These are phyloP conservation scores for Barnettozyma sucrosica DNA, from an alignment of 805 yeast genomes.

Conservation along the genomic window DNA sequence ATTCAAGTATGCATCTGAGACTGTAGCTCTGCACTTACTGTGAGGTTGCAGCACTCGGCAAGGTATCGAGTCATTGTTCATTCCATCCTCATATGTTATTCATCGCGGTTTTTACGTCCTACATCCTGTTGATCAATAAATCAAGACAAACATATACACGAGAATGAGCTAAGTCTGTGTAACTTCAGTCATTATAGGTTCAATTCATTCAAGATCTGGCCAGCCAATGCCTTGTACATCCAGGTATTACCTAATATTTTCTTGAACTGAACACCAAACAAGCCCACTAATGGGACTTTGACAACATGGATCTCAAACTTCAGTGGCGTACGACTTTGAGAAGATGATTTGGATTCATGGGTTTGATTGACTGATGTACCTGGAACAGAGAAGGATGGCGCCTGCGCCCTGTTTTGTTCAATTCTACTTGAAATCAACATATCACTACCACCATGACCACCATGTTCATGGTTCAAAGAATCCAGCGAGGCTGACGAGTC, in stretches of 20 bases:
- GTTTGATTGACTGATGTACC: background rate
- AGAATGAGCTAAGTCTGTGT: background rate
- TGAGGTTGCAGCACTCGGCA: too few species aligned
- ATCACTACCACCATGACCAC: constrained; percentile 37
- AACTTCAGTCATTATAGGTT: constrained; percentile 14
- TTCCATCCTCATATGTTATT: too few species aligned
- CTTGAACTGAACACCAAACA: constrained; percentile 93
- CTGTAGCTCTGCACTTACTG: too few species aligned
- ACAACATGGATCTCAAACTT: constrained; percentile 89
- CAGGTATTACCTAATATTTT: constrained; percentile 91
- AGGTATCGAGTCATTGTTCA: background rate
- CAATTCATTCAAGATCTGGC: constrained; percentile 53
- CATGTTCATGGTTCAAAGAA: constrained; percentile 46
- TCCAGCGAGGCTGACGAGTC: constrained; percentile 46
- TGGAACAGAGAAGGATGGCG: constrained; percentile 6
- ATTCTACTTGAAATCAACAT: constrained; percentile 56
- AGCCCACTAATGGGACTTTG: constrained; percentile 82
- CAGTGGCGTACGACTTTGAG: constrained; percentile 52
- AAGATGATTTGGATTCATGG: constrained; percentile 1
- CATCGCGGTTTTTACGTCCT: too few species aligned
- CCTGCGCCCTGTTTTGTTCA: constrained; percentile 37
- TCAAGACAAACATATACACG: background rate
- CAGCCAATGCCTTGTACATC: constrained; percentile 88
- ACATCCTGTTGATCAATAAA: background rate
- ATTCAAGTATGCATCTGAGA: too few species aligned